Percentiles rank a stretch among this genome's conserved stretches.
Conservation (phyloP, 2,329 filamentous ascomycete genomes). For the Macrophomina pseudophaseolina region DNA sequence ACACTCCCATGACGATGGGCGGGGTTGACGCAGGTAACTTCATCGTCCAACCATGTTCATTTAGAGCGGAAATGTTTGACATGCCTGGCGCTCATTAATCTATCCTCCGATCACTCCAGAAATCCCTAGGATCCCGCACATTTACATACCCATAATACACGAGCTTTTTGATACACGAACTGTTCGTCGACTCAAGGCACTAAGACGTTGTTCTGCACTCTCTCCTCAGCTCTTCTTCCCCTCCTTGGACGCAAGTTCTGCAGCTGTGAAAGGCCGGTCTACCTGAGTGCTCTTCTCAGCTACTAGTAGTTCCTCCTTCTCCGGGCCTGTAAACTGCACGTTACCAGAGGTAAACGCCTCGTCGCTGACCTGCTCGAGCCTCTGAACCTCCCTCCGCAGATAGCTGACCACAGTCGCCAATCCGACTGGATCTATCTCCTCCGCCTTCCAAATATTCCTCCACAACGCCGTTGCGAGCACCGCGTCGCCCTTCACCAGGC, state of each 20-base stretch:
- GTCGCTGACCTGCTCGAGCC: slow-evolving; percentile 60
- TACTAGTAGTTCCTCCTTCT: not conserved
- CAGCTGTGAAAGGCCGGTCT: slow-evolving; percentile 2
- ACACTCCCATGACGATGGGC: no score
- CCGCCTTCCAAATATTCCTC: slow-evolving; percentile 88
- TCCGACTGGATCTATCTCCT: slow-evolving; percentile 64
- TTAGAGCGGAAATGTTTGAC: not conserved
- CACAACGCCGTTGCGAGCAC: slow-evolving; percentile 83
- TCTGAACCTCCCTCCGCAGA: slow-evolving; percentile 62
- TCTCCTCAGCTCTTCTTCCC: not conserved
- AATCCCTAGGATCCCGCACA: not conserved
- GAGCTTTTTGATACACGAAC: not conserved
- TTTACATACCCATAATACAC: slow-evolving; percentile 5
- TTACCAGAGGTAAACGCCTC: slow-evolving; percentile 54
- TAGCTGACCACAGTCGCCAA: slow-evolving; percentile 68
- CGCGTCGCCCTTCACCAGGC: slow-evolving; percentile 75
- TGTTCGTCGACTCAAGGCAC: not conserved
- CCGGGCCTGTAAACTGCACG: not conserved
- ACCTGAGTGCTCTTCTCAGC: slow-evolving; percentile 8
- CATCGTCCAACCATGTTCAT: not conserved
- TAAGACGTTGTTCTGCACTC: not conserved
- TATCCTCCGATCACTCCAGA: no score
- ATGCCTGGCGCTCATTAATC: not conserved
- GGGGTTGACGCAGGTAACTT: not conserved
- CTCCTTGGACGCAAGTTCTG: not conserved